Evolutionary conservation across 768 basidiomycete species (phyloP).

Genomic region (Rhodotorula taiwanensis): DNA sequence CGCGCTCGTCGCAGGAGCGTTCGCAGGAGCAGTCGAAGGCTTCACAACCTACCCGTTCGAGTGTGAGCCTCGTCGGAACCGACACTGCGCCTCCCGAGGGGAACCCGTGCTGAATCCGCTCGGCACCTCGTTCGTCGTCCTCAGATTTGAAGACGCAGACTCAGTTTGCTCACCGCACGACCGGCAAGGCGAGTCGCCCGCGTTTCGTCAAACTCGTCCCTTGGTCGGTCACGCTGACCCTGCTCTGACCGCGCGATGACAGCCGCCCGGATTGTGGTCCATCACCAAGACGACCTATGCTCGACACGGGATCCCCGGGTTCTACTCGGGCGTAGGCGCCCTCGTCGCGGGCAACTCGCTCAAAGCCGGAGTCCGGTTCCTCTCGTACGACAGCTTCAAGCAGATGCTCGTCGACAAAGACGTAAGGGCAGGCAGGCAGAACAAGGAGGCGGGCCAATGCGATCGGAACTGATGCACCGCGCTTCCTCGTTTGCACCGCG

Average conservation of each 20-base stretch:
- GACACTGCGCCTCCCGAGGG: too few relatives aligned
- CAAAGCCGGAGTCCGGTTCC: conserved; percentile 94
- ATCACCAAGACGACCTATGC: conserved; percentile 69
- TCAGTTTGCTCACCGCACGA: conserved; percentile 70
- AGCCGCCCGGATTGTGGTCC: conserved; percentile 64
- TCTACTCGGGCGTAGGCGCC: conserved; percentile 68
- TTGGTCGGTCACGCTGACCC: not conserved
- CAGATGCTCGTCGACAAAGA: conserved; percentile 68
- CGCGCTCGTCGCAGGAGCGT: conserved; percentile 79
- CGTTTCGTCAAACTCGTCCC: too few relatives aligned
- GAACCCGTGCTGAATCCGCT: too few relatives aligned
- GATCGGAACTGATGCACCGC: too few relatives aligned
- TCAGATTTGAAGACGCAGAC: conserved; percentile 91
- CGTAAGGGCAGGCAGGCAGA: too few relatives aligned
- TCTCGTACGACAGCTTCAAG: conserved; percentile 92
- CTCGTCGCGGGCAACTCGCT: conserved; percentile 81
- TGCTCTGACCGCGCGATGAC: not conserved
- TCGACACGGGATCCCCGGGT: conserved; percentile 66
- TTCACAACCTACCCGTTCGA: conserved; percentile 35
- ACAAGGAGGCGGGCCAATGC: too few relatives aligned
- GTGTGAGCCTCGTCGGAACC: conserved; percentile 13
- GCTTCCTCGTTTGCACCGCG: too few relatives aligned
- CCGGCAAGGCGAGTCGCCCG: conserved; percentile 48
- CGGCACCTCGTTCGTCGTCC: conserved; percentile 67
- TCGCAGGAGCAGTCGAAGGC: conserved; percentile 83